Evolutionary conservation across 106 monocot species (phyloP), one percentile per base, ranked within the genome.

Genomic region (Dioscorea alata): DNA sequence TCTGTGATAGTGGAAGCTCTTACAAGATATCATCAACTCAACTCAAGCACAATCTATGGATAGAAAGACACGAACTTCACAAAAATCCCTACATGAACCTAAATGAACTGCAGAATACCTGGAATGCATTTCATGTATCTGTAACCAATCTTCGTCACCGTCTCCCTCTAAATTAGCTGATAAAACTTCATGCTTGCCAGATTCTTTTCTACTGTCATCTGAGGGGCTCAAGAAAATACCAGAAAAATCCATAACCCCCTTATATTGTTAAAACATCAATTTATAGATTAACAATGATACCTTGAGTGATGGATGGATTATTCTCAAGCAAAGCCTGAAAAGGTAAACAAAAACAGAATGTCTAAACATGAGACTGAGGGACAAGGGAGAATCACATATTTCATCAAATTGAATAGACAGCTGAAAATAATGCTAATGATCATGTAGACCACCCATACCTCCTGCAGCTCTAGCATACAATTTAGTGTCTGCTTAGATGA

Each of bases 291-390:
- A 88, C 91, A 66, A 71, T 51, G 56, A 60, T 67, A 31, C 69
- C 66, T 60, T 78, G 74, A 73, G 49, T 17, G 72, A 85, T 81
- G 5, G 80, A 75, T 62, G 66, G 82, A 59, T 92, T 96, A 56
- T 81, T 79, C 64, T 86, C 89, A 71, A 85, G 65, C 81, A 96
- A 84, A 67, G 88, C 86, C 96, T 92, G 78, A 35, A 79, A 64
- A 42, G 23, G 69, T 48, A 19, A 28, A 68, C 28, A 34, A 20
- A 13, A 48, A 66, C 18, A 49, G 4, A n/a, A 66, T 49, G 28
- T 8, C 24, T 49, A 23, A 33, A 13, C 22, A 25, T n/a, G 32
- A 50, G 18, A 10, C 64, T 19, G 20, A 28, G 22, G 58, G 66
- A 35, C 15, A 33, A 28, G 54, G 13, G 54, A 54, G 15, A 19